Conservation (phyloP, 2,329 filamentous ascomycete genomes). For the Dothistroma pini region DNA sequence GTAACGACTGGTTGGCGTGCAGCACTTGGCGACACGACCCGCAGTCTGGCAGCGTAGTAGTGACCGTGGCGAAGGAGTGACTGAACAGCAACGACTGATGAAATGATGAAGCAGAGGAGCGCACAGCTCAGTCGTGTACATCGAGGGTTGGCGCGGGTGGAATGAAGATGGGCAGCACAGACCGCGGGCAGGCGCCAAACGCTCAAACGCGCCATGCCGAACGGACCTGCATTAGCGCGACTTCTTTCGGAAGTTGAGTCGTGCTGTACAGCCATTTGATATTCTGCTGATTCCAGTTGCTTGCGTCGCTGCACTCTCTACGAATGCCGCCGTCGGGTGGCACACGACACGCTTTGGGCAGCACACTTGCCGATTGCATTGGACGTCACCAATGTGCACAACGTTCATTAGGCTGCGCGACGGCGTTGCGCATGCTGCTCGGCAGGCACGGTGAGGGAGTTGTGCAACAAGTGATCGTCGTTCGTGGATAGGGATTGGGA, state of each 20-base stretch:
- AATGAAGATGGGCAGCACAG: not conserved
- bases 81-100: constrained; percentile 1
- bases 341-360: not conserved
- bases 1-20: constrained; percentile 20
- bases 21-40: constrained; percentile 19
- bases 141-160: not conserved
- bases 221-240: constrained; percentile 6
- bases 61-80: constrained; percentile 16
- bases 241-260: not conserved
- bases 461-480: not conserved
- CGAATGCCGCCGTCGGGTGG: not conserved
- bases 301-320: not conserved
- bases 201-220: not conserved
- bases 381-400: not conserved
- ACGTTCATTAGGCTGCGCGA: not conserved
- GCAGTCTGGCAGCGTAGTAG: constrained; percentile 13
- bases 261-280: not conserved
- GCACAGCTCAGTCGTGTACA: not conserved
- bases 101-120: not conserved
- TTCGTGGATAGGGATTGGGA: not conserved
- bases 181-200: not conserved
- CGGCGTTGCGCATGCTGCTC: not conserved
- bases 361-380: no score
- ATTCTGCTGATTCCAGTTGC: not conserved
- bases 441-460: not conserved